These are phyloP conservation scores for Aspergillus sergii DNA, from an alignment of 2,329 filamentous ascomycete species.

Conservation along the genomic window DNA sequence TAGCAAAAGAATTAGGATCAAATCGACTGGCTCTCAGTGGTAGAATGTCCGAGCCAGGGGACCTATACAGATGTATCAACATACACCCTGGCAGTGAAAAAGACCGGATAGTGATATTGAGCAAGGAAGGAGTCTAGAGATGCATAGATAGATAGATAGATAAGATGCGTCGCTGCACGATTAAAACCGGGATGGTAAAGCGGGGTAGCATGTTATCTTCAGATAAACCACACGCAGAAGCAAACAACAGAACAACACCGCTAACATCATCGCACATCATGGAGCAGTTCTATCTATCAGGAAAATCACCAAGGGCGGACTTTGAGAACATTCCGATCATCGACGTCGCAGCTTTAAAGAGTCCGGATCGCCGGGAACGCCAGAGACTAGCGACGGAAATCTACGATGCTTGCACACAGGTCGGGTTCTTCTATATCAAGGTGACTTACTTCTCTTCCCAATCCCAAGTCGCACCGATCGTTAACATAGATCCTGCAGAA, in stretches of 20 bases:
- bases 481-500: conserved; percentile 15
- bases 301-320: not conserved
- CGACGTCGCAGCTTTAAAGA: conserved; percentile 47
- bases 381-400: conserved; percentile 44
- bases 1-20: too few species aligned
- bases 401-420: conserved; percentile 40
- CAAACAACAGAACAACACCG: not conserved
- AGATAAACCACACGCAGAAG: not conserved
- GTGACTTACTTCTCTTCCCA: conserved; percentile 8
- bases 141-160: not conserved
- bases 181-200: not conserved
- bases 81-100: too few species aligned
- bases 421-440: conserved; percentile 52
- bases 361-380: conserved; percentile 36
- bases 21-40: too few species aligned
- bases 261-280: not conserved
- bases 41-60: not conserved
- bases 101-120: too few species aligned
- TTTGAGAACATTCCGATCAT: conserved; percentile 46
- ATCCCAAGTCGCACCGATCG: accelerated
- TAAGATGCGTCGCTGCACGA: not conserved
- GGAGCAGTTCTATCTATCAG: not conserved
- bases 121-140: not conserved
- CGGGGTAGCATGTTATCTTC: not conserved
- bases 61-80: not conserved